Evolutionary conservation across 2,329 filamentous ascomycete genomes (phyloP), one percentile per base, ranked within the genome.

Genomic region (Xylaria hypoxylon): DNA sequence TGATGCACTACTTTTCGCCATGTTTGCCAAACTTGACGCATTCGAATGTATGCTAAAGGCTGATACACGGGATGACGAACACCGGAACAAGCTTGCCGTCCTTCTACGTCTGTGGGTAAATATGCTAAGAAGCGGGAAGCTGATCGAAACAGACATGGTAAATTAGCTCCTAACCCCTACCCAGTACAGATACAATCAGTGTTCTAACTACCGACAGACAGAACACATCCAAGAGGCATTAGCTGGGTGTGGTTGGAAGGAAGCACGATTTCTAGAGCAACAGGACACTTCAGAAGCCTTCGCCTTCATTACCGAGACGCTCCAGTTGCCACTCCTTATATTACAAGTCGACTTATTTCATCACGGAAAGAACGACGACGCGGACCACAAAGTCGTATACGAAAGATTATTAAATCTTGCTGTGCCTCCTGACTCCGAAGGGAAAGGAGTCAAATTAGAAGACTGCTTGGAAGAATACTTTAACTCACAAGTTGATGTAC

Each of bases 231-330:
- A 97, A 79, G 88, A 95, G 45, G 85, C 93, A 10, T 80, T 98
- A 44, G 90, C 91, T 19, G 90, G 90, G 59, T 97, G 94, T 77
- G 96, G 95, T 3, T 98, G 96, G 96, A 82, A 86, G 71, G 94
- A 96, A 64, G 94, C 94, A 52, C 86, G 87, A 24, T 80, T 87
- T 64, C 77, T 92, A n/a, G 87, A 90, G 72, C 96, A 98, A 76
- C 96, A 99, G 79, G 96, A 99, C 78, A 93, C 93, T 0, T 97
- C 96, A 0, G 96, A 99, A 79, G 94, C 94, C 0, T 98, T 98
- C 77, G 92, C 90, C 0, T 97, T 97, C 77, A 94, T 99, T 70
- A 97, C 95, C 0, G 94, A 94, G 71, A 93, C 91, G 24, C 85
- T 99, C 22, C 90, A 97, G 73, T 80, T 98, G 17, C 96, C 96